Base-by-base conservation (phyloP, 345 rosid species). In the Citrus australasica region DNA sequence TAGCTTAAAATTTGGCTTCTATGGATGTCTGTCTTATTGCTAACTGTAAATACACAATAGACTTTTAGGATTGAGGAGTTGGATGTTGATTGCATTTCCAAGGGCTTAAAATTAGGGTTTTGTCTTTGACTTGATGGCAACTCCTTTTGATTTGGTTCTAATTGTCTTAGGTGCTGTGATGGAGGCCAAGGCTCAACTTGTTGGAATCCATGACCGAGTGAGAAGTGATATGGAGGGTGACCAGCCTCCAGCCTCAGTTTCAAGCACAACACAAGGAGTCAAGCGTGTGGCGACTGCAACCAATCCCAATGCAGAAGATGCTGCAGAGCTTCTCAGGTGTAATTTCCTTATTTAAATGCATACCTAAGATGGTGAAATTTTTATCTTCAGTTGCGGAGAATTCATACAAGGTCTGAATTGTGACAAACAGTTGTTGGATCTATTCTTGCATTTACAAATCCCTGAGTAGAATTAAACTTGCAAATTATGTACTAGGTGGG, bases 221-320 rank as follows among this genome's bases (percentile, higher is more conserved):
- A 89, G 95, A 79, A 92, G 94, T 82, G 95, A 94, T 84, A 80
- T 92, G 1, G 92, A 85, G 82, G 89, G 86, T 75, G 84, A 82
- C 73, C 91, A 91, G 75, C 86, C 92, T 78, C 67, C 86, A 55
- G 38, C 75, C 42, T 79, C 86, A 59, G 90, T 66, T 68, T 72
- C 83, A 25, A 82, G 51, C 76, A 76, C 81, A 4, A 71, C 77
- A 21, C 82, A 84, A 79, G 93, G 86, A 76, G 85, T 64, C 67
- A 91, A 89, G 83, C 90, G 88, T 62, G 90, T 85, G 56, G 80
- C 88, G 32, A 87, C 94, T 67, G 98, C 92, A 67, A 78, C 97
- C 73, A 96, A 90, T 86, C 99, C 99, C 22, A 85, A 80, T 40
- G 97, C 95, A 48, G 95, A 94, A 84, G 99, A 96, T 82, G 97